Conservation (phyloP, 1,284 basidiomycete genomes). For the Sporisorium graminicola region DNA sequence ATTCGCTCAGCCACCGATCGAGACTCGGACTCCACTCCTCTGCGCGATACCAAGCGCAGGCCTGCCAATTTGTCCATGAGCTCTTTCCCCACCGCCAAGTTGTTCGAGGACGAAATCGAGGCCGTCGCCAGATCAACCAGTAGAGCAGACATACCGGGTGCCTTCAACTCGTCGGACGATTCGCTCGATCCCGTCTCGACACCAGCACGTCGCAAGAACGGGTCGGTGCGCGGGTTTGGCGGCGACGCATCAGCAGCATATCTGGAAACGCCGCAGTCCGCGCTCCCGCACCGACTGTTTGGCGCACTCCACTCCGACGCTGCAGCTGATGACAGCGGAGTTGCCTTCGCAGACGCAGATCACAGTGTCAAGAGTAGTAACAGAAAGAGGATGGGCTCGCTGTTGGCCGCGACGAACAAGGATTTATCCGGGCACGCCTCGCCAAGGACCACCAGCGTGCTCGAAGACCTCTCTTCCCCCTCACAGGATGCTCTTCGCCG, state of each 20-base stretch:
- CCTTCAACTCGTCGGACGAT: conserved; percentile 1
- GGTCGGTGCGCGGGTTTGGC: conserved; percentile 10
- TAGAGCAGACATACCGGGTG: neutral
- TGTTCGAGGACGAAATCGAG: conserved; percentile 51
- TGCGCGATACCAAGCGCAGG: conserved; percentile 40
- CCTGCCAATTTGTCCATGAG: conserved; percentile 40
- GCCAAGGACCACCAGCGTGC: conserved; percentile 10
- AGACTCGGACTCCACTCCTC: conserved; percentile 25
- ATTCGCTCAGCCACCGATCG: conserved; percentile 26
- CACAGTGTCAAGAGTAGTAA: conserved; percentile 36
- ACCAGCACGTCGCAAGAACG: conserved; percentile 27
- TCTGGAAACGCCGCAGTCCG: conserved; percentile 26
- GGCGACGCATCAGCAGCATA: conserved; percentile 9
- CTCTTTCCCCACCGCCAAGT: conserved; percentile 46
- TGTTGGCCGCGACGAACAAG: conserved; percentile 12
- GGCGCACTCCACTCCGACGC: conserved; percentile 24
- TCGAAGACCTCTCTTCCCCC: conserved; percentile 40
- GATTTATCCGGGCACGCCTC: conserved; percentile 16
- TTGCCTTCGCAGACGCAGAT: conserved; percentile 44
- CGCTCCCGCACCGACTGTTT: conserved; percentile 37
- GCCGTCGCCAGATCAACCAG: conserved; percentile 29
- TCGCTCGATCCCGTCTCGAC: conserved; percentile 23
- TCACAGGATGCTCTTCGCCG: conserved; percentile 37
- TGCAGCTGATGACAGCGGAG: conserved; percentile 53
- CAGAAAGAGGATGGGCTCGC: conserved; percentile 25